Evolutionary conservation across 805 yeast genomes (phyloP).

Genomic region (Millerozyma miso): DNA sequence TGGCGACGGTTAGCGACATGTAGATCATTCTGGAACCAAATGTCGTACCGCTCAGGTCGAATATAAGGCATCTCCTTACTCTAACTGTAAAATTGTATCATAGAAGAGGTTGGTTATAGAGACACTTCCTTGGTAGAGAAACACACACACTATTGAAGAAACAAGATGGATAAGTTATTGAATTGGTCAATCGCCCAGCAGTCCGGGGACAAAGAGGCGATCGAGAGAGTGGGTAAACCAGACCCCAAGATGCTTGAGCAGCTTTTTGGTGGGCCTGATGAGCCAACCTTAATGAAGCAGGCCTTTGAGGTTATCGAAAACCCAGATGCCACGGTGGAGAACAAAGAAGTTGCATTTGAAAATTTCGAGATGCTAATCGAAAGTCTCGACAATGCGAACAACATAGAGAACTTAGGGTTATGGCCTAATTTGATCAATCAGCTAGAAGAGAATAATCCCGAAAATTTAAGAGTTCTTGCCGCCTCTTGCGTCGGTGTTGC

Average conservation of each 20-base stretch:
- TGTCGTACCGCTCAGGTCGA: not conserved
- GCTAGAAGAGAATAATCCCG: constrained; percentile 37
- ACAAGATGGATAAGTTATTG: constrained; percentile 76
- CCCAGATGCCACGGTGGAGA: constrained; percentile 57
- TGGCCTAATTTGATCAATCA: constrained; percentile 71
- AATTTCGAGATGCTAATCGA: constrained; percentile 92
- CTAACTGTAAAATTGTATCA: no score
- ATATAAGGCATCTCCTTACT: no score
- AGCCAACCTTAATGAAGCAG: constrained; percentile 81
- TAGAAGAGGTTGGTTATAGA: not conserved
- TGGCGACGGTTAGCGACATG: constrained; percentile 2
- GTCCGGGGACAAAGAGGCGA: constrained; percentile 66
- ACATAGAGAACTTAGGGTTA: constrained; percentile 73
- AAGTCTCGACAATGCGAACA: constrained; percentile 91
- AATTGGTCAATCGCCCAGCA: constrained; percentile 89
- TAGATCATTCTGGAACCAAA: not conserved
- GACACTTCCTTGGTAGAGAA: not conserved
- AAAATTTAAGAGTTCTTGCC: constrained; percentile 50
- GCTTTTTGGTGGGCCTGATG: constrained; percentile 79
- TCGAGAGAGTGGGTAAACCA: constrained; percentile 58
- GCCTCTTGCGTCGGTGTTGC: constrained; percentile 84
- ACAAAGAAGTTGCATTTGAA: constrained; percentile 74
- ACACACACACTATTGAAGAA: no score
- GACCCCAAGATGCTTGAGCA: constrained; percentile 79
- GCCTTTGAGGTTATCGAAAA: constrained; percentile 57